These are phyloP conservation scores for Crithidia thermophila DNA, from an alignment of 208 protist genomes.

Conservation along the genomic window DNA sequence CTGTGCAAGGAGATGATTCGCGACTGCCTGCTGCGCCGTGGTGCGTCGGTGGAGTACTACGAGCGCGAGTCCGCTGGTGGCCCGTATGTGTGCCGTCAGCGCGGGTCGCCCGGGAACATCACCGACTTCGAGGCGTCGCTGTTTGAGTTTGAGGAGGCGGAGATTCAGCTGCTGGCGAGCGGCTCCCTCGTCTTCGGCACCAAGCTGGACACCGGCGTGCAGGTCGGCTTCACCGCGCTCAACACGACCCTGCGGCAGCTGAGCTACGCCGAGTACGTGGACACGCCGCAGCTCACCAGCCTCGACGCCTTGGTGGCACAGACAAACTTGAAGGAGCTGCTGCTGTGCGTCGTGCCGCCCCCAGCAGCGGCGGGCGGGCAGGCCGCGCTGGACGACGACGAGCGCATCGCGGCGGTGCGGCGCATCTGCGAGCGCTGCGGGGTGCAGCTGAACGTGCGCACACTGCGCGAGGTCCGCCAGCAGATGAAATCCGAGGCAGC, in stretches of 20 bases:
- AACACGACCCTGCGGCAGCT: constrained; percentile 88
- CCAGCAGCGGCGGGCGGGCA: constrained; percentile 4
- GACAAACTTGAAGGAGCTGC: constrained; percentile 87
- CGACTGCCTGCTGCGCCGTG: constrained; percentile 82
- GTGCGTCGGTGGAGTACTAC: constrained; percentile 81
- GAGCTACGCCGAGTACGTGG: constrained; percentile 75
- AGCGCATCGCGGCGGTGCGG: constrained; percentile 53
- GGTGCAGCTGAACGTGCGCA: constrained; percentile 44
- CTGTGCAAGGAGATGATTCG: constrained; percentile 85
- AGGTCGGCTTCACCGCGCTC: constrained; percentile 75
- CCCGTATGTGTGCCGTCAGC: constrained; percentile 78
- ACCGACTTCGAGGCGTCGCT: constrained; percentile 89
- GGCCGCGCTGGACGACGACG: constrained; percentile 33
- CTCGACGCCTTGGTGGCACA: constrained; percentile 82
- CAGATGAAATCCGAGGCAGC: constrained; percentile 24
- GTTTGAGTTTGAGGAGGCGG: constrained; percentile 87
- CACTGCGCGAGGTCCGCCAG: constrained; percentile 40
- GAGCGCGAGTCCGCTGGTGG: constrained; percentile 52
- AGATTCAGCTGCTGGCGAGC: constrained; percentile 82
- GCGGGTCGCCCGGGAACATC: constrained; percentile 87
- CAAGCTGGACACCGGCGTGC: constrained; percentile 35
- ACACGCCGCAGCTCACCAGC: constrained; percentile 71
- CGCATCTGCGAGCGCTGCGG: constrained; percentile 85
- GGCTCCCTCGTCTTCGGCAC: constrained; percentile 56
- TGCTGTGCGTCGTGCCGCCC: constrained; percentile 26